phyloP scores from a whole-genome alignment of 148 eudicot genomes.

The Polygonum maritimum region DNA sequence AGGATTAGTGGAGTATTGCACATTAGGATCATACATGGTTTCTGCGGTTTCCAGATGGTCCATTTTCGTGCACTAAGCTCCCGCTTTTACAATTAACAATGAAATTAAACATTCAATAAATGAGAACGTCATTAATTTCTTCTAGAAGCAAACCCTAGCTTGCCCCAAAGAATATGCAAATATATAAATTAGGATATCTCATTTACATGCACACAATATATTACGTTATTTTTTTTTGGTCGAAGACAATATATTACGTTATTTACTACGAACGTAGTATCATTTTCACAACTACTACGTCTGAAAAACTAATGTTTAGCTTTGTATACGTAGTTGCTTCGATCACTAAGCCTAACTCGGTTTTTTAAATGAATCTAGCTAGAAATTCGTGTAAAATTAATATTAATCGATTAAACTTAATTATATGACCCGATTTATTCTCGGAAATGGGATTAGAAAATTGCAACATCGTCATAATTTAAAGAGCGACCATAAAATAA shows the following conservation, averaged over 20 bases:
- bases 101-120: background rate
- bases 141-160: background rate
- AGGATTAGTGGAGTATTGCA: background rate
- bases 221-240: no score
- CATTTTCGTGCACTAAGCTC: background rate
- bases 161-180: background rate
- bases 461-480: slow-evolving; percentile 2
- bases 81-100: background rate
- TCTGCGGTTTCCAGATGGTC: background rate
- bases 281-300: background rate
- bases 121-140: background rate
- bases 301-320: background rate
- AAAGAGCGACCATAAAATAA: background rate
- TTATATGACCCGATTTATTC: background rate
- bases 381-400: background rate
- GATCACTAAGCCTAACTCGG: background rate
- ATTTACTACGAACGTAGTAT: no score
- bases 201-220: background rate
- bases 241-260: background rate
- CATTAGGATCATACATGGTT: background rate
- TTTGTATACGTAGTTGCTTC: background rate
- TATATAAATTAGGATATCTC: background rate
- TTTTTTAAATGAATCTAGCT: background rate
- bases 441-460: background rate
- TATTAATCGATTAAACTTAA: background rate